Evolutionary conservation across 495 filamentous ascomycete species (phyloP).

Genomic region (Gamarada debralockiae): DNA sequence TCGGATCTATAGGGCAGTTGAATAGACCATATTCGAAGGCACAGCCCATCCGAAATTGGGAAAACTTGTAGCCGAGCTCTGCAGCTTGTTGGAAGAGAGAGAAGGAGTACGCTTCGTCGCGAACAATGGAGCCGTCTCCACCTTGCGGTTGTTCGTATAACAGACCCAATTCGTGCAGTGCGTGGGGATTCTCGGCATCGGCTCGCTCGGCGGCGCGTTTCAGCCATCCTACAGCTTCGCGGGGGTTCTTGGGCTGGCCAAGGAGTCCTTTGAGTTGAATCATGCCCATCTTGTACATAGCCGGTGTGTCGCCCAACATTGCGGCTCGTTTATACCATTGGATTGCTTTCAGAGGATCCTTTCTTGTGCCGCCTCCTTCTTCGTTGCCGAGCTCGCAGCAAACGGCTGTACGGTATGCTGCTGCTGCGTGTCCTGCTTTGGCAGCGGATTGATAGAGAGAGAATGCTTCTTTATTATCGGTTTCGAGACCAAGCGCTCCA

Average conservation of each 20-base stretch:
- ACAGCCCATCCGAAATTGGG: slow-evolving; percentile 83
- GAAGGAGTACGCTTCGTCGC: slow-evolving; percentile 74
- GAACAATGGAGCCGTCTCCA: slow-evolving; percentile 64
- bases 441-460: slow-evolving; percentile 89
- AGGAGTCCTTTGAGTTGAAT: slow-evolving; percentile 92
- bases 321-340: slow-evolving; percentile 98
- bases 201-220: slow-evolving; percentile 90
- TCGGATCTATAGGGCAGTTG: slow-evolving; percentile 76
- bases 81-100: slow-evolving; percentile 84
- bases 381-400: slow-evolving; percentile 97
- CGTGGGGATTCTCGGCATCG: slow-evolving; percentile 88
- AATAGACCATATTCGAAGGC: slow-evolving; percentile 88
- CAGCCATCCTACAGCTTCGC: slow-evolving; percentile 85
- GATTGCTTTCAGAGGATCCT: slow-evolving; percentile 88
- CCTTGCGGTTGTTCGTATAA: slow-evolving; percentile 69
- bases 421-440: slow-evolving; percentile 77
- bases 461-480: slow-evolving; percentile 87
- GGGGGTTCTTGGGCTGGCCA: slow-evolving; percentile 77
- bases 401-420: slow-evolving; percentile 92
- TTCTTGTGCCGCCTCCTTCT: slow-evolving; percentile 85
- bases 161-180: slow-evolving; percentile 85
- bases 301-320: slow-evolving; percentile 80
- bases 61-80: slow-evolving; percentile 89
- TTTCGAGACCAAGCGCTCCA: slow-evolving; percentile 63
- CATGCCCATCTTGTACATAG: slow-evolving; percentile 98